These are phyloP conservation scores for Pelargonium australe DNA, from an alignment of 441 rosid genomes.

Conservation along the genomic window DNA sequence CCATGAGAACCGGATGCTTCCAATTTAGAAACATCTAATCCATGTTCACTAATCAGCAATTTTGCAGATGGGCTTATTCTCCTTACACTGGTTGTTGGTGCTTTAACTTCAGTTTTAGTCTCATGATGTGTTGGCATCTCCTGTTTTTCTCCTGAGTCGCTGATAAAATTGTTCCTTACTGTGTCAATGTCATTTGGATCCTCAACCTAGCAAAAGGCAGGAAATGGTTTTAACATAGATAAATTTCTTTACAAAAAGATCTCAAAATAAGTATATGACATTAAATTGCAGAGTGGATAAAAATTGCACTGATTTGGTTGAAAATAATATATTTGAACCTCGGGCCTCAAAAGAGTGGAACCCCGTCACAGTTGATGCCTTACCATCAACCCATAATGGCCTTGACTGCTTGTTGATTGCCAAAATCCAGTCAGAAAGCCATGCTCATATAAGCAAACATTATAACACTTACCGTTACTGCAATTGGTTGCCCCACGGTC, in stretches of 20 bases:
- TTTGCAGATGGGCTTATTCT: constrained; percentile 94
- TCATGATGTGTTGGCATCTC: constrained; percentile 39
- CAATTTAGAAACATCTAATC: constrained; percentile 67
- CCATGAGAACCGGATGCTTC: constrained; percentile 78
- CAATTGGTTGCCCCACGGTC: constrained; percentile 65
- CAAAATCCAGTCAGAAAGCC: background rate
- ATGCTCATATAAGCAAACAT: background rate
- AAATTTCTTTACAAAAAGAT: background rate
- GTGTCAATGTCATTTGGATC: constrained; percentile 63
- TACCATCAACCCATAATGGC: background rate
- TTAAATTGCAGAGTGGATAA: background rate
- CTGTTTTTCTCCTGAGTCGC: constrained; percentile 39
- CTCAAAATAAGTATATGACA: background rate
- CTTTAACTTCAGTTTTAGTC: constrained; percentile 34
- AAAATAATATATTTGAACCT: background rate
- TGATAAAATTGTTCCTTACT: constrained; percentile 46
- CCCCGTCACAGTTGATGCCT: background rate
- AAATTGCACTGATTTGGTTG: background rate
- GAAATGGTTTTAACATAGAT: background rate
- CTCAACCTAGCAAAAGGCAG: constrained; percentile 62
- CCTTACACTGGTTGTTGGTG: constrained; percentile 40
- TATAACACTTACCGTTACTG: constrained; percentile 46
- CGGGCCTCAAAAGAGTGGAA: background rate
- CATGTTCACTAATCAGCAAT: constrained; percentile 63
- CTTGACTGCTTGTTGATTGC: background rate